Base-by-base conservation (phyloP, 2,329 filamentous ascomycete genomes). In the Blastomyces emzantsi region DNA sequence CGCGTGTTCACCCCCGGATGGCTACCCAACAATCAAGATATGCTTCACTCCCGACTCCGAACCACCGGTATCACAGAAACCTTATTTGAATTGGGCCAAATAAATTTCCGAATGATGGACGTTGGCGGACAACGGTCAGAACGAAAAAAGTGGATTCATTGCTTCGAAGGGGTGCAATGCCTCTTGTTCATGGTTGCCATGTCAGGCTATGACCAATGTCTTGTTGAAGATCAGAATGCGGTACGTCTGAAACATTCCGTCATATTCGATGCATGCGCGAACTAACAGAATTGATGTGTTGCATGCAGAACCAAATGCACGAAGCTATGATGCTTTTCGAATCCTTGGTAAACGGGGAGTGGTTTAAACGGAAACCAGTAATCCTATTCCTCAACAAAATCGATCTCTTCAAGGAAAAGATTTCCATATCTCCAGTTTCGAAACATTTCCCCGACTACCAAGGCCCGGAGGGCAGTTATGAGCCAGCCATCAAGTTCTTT, bases 41-140 rank as follows among this genome's bases (percentile, higher is more conserved):
- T 97, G 70, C 83, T 97, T 61, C 90, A 93, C 69, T 94, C 92
- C 61, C 85, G 93, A 74, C 78, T 97, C 75, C 85, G 92, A 71
- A 97, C 93, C 22, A 97, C 94, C 2, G 93, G 93, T 70, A 97
- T 97, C 70, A 97, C 90, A 60, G 93, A 97, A 77, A 96, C 92
- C 2, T 85, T 93, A 66, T 97, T 97, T 76, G 91, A 96, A 75
- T 83, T 96, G 17, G 92, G 92, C 66, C 88, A 93, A 72, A 84
- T 97, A 70, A 96, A 92, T 67, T 97, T 97, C 78, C 89, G 92
- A 71, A 97, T 97, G 92, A 96, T 96, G 76, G 92, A 96, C 72
- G 92, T 96, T 57, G 92, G 92, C 74, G 92, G 92, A 64, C 92
- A 96, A 75, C 83, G 92, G 70, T 96, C 92, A 36, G 92, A 96